phyloP scores from a whole-genome alignment of 805 yeast genomes.

The Tanozyma kutaoensis region DNA sequence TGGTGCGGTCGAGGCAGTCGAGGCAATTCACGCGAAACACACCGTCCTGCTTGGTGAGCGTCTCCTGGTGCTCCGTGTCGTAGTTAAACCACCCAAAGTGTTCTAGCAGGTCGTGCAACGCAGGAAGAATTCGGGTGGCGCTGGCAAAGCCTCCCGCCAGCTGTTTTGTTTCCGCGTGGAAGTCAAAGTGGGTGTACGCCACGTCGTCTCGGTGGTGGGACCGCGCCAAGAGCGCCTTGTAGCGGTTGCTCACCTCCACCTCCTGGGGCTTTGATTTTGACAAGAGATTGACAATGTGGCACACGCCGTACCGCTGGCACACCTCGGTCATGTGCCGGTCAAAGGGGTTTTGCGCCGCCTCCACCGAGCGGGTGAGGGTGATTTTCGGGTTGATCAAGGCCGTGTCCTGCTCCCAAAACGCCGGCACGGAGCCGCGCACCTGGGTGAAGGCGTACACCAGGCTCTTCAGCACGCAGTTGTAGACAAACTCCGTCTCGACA shows the following conservation, averaged over 20 bases:
- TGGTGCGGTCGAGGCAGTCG: slow-evolving; percentile 91
- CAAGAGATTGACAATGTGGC: slow-evolving; percentile 78
- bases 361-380: slow-evolving; percentile 74
- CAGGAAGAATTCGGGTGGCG: slow-evolving; percentile 55
- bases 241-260: slow-evolving; percentile 54
- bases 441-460: slow-evolving; percentile 67
- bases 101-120: slow-evolving; percentile 51
- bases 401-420: slow-evolving; percentile 97
- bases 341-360: slow-evolving; percentile 87
- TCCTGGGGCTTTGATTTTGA: slow-evolving; percentile 69
- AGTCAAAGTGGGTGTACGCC: slow-evolving; percentile 73
- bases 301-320: slow-evolving; percentile 67
- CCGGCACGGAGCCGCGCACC: slow-evolving; percentile 91
- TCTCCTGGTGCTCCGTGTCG: slow-evolving; percentile 41
- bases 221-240: slow-evolving; percentile 40
- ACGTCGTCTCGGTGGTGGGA: slow-evolving; percentile 23
- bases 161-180: slow-evolving; percentile 80
- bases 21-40: slow-evolving; percentile 88
- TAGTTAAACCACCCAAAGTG: slow-evolving; percentile 76
- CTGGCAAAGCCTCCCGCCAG: slow-evolving; percentile 73
- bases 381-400: slow-evolving; percentile 86
- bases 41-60: slow-evolving; percentile 72
- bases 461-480: slow-evolving; percentile 31
- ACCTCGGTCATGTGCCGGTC: slow-evolving; percentile 66
- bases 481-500: slow-evolving; percentile 58